Conservation (phyloP, 495 filamentous ascomycete genomes). For the Talaromyces ruber region DNA sequence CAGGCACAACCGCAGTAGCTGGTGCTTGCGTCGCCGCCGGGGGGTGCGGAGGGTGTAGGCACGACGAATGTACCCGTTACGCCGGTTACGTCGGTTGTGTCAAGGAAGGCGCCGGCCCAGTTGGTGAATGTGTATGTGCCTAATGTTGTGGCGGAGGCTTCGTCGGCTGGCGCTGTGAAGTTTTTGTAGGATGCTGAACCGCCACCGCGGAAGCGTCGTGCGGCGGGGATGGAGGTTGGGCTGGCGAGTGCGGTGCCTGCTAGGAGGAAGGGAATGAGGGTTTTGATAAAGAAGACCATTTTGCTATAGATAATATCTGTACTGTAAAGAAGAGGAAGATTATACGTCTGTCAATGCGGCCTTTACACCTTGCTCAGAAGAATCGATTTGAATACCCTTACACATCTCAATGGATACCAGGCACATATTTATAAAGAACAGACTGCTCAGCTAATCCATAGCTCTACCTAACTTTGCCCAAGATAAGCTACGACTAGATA, state of each 20-base stretch:
- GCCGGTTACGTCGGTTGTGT: conserved; percentile 18
- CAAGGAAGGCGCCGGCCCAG: neutral
- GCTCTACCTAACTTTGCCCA: too few relatives aligned
- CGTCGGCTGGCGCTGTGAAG: neutral
- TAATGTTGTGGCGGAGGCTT: neutral
- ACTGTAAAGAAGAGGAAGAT: neutral
- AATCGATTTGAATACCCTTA: neutral
- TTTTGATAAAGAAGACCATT: neutral
- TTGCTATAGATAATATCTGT: neutral
- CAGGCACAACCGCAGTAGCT: conserved; percentile 35
- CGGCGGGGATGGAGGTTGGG: neutral
- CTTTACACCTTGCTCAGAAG: neutral
- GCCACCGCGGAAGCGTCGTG: neutral
- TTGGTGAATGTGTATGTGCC: conserved; percentile 1
- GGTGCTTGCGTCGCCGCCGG: conserved; percentile 26
- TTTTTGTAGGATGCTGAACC: neutral
- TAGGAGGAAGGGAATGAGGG: neutral
- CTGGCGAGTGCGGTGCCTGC: neutral
- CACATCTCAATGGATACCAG: neutral
- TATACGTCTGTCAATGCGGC: neutral
- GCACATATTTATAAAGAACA: neutral
- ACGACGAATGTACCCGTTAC: conserved; percentile 50
- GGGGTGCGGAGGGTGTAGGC: conserved; percentile 38
- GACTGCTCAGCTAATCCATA: neutral
- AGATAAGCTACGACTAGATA: neutral